Conservation (phyloP, 352 stramenopile species). For the Phytopythium boreale region DNA sequence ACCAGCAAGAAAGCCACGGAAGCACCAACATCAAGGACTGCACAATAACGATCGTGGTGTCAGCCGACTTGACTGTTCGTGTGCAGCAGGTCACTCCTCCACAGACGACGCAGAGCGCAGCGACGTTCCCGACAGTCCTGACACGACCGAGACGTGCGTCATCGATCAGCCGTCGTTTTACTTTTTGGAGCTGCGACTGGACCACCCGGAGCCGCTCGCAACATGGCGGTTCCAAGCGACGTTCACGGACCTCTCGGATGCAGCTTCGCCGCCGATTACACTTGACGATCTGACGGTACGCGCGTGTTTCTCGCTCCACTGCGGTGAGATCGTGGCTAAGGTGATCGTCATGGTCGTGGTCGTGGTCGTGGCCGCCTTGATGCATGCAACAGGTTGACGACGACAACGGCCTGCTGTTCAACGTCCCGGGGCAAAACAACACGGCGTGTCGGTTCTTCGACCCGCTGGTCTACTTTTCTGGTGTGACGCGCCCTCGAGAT, state of each 20-base stretch:
- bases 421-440: conserved; percentile 3
- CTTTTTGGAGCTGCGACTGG: conserved; percentile 42
- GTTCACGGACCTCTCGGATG: conserved; percentile 41
- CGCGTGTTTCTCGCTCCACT: neutral
- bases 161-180: conserved; percentile 46
- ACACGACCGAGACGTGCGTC: conserved; percentile 4
- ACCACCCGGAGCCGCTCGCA: conserved; percentile 33
- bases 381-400: conserved; percentile 26
- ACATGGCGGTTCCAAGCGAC: conserved; percentile 41
- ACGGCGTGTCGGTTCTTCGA: conserved; percentile 29
- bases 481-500: conserved; percentile 34
- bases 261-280: conserved; percentile 21
- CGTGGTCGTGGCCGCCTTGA: neutral
- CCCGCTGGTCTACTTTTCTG: conserved; percentile 37
- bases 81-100: neutral
- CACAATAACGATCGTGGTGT: neutral
- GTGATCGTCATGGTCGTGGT: neutral
- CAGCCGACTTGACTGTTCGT: neutral
- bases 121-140: neutral
- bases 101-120: neutral
- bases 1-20: neutral
- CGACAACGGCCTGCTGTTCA: conserved; percentile 46
- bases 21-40: neutral
- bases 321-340: neutral
- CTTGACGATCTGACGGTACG: conserved; percentile 39